Evolutionary conservation across 78 protist genomes (phyloP).

Genomic region (slime mould (Dictyostelium discoideum)): DNA sequence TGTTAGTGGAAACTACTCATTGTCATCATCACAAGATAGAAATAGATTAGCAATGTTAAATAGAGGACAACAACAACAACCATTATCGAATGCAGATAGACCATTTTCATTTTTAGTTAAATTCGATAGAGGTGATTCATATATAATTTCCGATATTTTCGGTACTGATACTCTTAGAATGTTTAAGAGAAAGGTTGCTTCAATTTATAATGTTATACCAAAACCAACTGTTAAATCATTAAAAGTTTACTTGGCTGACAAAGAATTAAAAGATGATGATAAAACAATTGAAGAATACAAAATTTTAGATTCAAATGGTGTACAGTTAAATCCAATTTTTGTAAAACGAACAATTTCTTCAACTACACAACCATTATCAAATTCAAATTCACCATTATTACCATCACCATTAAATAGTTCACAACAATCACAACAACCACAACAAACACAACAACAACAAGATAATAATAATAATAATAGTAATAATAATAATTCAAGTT

Average conservation of each 20-base stretch:
- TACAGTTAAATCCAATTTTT: slow-evolving; percentile 38
- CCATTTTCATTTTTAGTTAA: slow-evolving; percentile 48
- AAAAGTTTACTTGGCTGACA: slow-evolving; percentile 31
- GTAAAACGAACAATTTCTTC: slow-evolving; percentile 22
- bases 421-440: not conserved
- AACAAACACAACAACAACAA: not conserved
- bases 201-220: slow-evolving; percentile 19
- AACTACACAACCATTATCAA: not conserved
- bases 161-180: slow-evolving; percentile 65
- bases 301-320: slow-evolving; percentile 64
- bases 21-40: not conserved
- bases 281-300: slow-evolving; percentile 55
- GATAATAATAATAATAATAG: not conserved
- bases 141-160: slow-evolving; percentile 33
- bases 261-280: slow-evolving; percentile 71
- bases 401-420: not conserved
- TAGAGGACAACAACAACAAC: not conserved
- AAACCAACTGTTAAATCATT: slow-evolving; percentile 49
- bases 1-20: not conserved
- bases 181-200: slow-evolving; percentile 58
- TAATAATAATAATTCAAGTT: not conserved
- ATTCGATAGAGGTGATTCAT: slow-evolving; percentile 72
- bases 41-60: not conserved
- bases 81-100: not conserved
- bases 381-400: not conserved